These are phyloP conservation scores for Sporothrix variecibatus DNA, from an alignment of 2,329 filamentous ascomycete species.

Conservation along the genomic window DNA sequence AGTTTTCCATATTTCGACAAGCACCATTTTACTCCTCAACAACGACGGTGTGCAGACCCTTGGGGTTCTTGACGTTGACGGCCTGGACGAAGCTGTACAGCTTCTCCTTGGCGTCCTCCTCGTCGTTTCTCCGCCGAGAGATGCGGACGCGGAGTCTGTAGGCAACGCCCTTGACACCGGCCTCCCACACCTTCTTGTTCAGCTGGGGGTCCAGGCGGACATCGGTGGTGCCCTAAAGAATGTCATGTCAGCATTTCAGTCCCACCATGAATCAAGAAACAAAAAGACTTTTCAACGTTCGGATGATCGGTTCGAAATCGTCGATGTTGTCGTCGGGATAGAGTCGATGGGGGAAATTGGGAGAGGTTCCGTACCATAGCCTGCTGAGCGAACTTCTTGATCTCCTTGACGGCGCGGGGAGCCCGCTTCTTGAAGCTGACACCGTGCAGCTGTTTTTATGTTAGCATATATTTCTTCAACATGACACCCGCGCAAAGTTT, in stretches of 20 bases:
- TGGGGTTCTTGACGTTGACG: conserved; percentile 98
- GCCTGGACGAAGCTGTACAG: conserved; percentile 99
- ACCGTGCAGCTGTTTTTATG: conserved; percentile 78
- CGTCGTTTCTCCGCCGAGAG: conserved; percentile 99
- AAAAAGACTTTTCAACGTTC: not conserved
- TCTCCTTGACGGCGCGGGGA: conserved; percentile 98
- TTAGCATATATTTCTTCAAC: conserved; percentile 5
- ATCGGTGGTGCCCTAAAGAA: conserved; percentile 81
- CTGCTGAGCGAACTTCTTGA: conserved; percentile 87
- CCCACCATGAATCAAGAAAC: not conserved
- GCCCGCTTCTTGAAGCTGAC: conserved; percentile 99
- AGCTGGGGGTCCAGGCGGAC: conserved; percentile 97
- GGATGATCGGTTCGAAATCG: not conserved
- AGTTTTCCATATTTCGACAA: not conserved
- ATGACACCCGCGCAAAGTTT: not conserved
- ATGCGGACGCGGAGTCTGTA: conserved; percentile 98
- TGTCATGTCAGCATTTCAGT: conserved; percentile 13
- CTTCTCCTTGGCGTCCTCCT: conserved; percentile 99
- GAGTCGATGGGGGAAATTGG: not conserved
- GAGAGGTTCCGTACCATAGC: conserved; percentile 81
- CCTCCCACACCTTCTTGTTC: conserved; percentile 99
- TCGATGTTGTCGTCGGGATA: not conserved
- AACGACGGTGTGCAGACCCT: conserved; percentile 91
- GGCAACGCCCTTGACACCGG: conserved; percentile 97
- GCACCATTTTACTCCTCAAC: conserved; percentile 67